Evolutionary conservation across 805 yeast species (phyloP), one percentile per base, ranked within the genome.

Genomic region (Saturnispora kantuleensis): DNA sequence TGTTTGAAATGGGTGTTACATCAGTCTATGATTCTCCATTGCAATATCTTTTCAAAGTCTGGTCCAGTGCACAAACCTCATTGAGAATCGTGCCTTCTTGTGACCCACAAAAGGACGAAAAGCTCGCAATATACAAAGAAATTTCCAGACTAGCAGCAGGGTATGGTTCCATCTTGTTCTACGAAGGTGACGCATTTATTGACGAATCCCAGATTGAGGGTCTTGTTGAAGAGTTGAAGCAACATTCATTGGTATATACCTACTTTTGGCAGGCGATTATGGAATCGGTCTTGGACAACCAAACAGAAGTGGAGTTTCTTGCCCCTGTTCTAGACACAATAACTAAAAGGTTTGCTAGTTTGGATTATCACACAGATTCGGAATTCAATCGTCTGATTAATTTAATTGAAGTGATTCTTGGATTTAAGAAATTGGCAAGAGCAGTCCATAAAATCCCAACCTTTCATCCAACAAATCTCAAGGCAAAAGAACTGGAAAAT

Each of bases 131-230:
- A 6, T 60, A 78, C 41, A 67, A 70, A 45, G 77, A 77, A 47
- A 63, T 75, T 18, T 69, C 74, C 38, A 59, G 73, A 35, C 64
- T 74, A 35, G 57, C 75, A 12, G 64, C 78, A 11, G 77, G 83
- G 21, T 84, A 79, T 60, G 87, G 85, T 0, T 65, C 80, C 28
- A 79, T 84, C 17, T 62, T 80, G 17, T 79, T 84, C 56, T 86
- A 80, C 59, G 73, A 79, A 3, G 81, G 84, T 9, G 89, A 81
- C 45, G 74, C 76, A 74, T 73, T 74, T 46, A 47, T 67, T 34
- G 66, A 70, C 49, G 63, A 64, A 48, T 66, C 70, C 17, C 41
- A 53, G 39, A 49, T 71, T 15, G 58, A 60, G 31, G 50, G 54
- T 1, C 48, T 57, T 8, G 47, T 66, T 5, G 54, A 52, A 12